phyloP scores from a whole-genome alignment of 345 rosid species.

The Ricinus communis region DNA sequence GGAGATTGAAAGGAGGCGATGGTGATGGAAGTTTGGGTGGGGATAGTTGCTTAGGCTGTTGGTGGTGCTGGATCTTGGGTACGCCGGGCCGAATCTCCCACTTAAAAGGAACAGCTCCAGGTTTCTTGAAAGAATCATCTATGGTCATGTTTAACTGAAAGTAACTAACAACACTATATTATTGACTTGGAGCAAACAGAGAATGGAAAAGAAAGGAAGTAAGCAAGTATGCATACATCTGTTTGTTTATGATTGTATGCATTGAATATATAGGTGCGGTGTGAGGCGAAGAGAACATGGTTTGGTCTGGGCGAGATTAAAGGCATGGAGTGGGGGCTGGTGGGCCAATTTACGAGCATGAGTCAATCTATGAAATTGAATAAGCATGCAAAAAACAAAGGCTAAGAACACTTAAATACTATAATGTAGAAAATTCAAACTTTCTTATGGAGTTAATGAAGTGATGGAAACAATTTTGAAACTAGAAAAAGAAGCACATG shows the following conservation, averaged over 20 bases:
- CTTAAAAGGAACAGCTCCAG: slow-evolving; percentile 82
- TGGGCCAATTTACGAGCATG: slow-evolving; percentile 23
- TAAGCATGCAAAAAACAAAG: slow-evolving; percentile 8
- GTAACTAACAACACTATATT: neutral
- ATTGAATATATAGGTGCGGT: slow-evolving; percentile 7
- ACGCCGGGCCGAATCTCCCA: slow-evolving; percentile 99
- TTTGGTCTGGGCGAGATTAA: slow-evolving; percentile 42
- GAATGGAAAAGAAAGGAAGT: no score
- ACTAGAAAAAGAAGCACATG: neutral
- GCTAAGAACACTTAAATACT: no score
- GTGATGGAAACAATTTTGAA: slow-evolving; percentile 7
- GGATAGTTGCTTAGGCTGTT: slow-evolving; percentile 11
- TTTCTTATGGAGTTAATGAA: neutral
- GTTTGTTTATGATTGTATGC: no score
- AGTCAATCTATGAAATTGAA: slow-evolving; percentile 34
- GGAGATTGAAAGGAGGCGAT: slow-evolving; percentile 25
- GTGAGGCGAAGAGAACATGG: neutral
- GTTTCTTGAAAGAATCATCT: slow-evolving; percentile 76
- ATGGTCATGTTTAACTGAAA: slow-evolving; percentile 29
- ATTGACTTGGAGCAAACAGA: neutral
- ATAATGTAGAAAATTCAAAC: slow-evolving; percentile 34
- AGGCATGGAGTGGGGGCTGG: slow-evolving; percentile 52
- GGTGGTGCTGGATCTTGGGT: slow-evolving; percentile 54
- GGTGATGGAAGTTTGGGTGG: slow-evolving; percentile 32
- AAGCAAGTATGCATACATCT: neutral